Conservation (phyloP, 1,284 basidiomycete genomes). For the Sporisorium exsertum region DNA sequence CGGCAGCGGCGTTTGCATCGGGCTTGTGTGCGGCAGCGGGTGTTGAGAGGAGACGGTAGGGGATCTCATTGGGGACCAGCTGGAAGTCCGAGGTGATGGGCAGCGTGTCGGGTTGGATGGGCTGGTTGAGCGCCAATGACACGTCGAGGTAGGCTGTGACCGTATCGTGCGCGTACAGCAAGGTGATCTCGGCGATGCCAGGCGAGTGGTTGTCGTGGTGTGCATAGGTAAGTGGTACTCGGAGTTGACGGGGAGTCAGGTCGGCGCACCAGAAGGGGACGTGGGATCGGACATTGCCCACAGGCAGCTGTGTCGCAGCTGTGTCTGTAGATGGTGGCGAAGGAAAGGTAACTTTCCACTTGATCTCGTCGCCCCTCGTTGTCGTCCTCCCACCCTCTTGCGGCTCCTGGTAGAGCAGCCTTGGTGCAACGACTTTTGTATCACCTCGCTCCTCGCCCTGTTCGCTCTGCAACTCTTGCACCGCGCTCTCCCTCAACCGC, state of each 20-base stretch:
- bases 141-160: slow-evolving; percentile 32
- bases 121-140: slow-evolving; percentile 32
- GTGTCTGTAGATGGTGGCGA: slow-evolving; percentile 1
- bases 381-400: slow-evolving; percentile 42
- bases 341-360: slow-evolving; percentile 58
- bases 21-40: slow-evolving; percentile 18
- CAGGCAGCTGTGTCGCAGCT: neutral
- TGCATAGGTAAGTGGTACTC: slow-evolving; percentile 32
- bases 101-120: slow-evolving; percentile 27
- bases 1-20: slow-evolving; percentile 2
- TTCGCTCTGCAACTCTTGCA: slow-evolving; percentile 11
- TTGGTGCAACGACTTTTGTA: slow-evolving; percentile 14
- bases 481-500: slow-evolving; percentile 21
- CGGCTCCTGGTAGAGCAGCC: slow-evolving; percentile 29
- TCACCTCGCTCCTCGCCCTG: slow-evolving; percentile 3
- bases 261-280: slow-evolving; percentile 59
- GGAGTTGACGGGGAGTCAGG: slow-evolving; percentile 36
- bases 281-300: slow-evolving; percentile 25
- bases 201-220: slow-evolving; percentile 45
- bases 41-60: slow-evolving; percentile 14
- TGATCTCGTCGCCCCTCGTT: slow-evolving; percentile 37
- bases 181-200: slow-evolving; percentile 48
- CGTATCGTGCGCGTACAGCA: slow-evolving; percentile 40
- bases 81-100: slow-evolving; percentile 30
- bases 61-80: slow-evolving; percentile 36